A percentile compares a stretch with the other conserved stretches of the same genome.
Evolutionary conservation across 192 early-diverging fungal genomes (phyloP).

Genomic region (Geranomyces michiganensis): DNA sequence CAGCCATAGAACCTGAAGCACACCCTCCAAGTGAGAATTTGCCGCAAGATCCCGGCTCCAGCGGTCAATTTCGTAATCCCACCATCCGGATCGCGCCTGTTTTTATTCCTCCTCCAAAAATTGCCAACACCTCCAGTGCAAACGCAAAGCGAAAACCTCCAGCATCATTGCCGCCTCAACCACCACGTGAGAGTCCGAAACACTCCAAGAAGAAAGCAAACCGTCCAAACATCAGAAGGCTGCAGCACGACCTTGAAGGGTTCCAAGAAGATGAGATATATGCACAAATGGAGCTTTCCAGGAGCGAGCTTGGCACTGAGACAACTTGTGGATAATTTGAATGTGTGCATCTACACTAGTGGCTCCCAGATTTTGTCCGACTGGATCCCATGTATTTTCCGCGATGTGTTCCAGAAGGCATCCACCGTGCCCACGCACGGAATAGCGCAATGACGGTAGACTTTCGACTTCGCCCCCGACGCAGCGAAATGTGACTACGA

Average conservation of each 20-base stretch:
- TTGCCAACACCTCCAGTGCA: conserved; percentile 1
- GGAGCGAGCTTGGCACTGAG: no score
- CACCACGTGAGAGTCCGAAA: not conserved
- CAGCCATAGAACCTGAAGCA: no score
- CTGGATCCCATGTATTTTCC: no score
- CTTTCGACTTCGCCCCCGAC: no score
- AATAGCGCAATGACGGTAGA: no score
- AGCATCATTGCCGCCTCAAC: not conserved
- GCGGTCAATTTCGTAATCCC: conserved; percentile 48
- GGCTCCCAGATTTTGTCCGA: no score
- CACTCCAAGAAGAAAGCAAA: not conserved
- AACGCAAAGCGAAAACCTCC: conserved; percentile 6
- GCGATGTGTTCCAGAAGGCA: no score
- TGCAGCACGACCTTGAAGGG: conserved; percentile 13
- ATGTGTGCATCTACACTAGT: no score
- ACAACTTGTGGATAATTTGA: no score
- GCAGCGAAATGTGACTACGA: no score
- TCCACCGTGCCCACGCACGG: no score
- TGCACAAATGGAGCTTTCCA: not conserved
- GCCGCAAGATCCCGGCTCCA: conserved; percentile 34
- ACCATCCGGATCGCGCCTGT: conserved; percentile 38
- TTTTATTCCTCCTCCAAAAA: conserved; percentile 26
- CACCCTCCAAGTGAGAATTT: not conserved
- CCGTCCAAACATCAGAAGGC: conserved; percentile 7
- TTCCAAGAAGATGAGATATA: conserved; percentile 14